phyloP scores from a whole-genome alignment of 2,329 filamentous ascomycete species.

The Aspergillus uvarum region DNA sequence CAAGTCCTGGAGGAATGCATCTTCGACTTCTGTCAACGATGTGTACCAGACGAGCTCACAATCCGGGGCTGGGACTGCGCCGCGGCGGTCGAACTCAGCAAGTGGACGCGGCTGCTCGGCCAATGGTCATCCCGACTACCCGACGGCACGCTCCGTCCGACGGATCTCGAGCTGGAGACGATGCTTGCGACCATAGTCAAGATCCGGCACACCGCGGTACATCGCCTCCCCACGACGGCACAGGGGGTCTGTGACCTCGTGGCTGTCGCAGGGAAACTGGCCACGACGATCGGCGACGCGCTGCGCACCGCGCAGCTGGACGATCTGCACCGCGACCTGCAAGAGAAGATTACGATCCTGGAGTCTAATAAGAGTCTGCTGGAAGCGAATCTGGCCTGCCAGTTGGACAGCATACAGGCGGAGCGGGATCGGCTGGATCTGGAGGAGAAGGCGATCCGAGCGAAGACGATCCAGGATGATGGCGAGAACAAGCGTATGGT shows the following conservation, averaged over 20 bases:
- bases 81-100: constrained; percentile 6
- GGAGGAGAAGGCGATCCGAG: neutral
- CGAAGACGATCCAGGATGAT: neutral
- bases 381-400: neutral
- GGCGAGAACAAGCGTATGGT: neutral
- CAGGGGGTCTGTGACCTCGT: neutral
- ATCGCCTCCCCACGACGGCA: constrained; percentile 4
- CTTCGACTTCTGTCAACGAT: constrained; percentile 2
- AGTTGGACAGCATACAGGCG: neutral
- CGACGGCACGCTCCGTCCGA: neutral
- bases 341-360: neutral
- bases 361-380: constrained; percentile 3
- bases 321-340: constrained; percentile 1
- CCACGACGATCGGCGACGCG: neutral
- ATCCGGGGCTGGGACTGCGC: constrained; percentile 2
- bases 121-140: neutral
- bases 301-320: neutral
- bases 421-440: neutral
- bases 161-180: neutral
- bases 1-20: constrained; percentile 3
- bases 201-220: constrained; percentile 5
- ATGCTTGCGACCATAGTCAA: neutral
- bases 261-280: neutral
- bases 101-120: neutral
- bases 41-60: neutral